Evolutionary conservation across 495 filamentous ascomycete genomes (phyloP).

Genomic region (Talaromyces liani): DNA sequence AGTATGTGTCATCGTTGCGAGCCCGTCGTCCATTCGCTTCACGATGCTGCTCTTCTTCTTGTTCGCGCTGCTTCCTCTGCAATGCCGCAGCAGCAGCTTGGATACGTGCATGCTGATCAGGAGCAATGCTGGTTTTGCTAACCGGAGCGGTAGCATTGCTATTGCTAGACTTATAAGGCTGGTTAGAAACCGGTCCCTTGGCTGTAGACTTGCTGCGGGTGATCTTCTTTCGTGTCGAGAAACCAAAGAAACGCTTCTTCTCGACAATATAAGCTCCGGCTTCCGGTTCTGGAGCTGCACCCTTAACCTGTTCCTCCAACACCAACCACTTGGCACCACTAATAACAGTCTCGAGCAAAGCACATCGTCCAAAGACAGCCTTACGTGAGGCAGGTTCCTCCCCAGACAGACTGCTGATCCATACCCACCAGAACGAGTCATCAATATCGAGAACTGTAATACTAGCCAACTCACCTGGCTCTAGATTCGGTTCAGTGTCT

Average conservation of each 20-base stretch:
- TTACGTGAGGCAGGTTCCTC: constrained; percentile 83
- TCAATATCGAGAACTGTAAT: constrained; percentile 82
- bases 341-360: constrained; percentile 82
- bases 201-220: constrained; percentile 60
- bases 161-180: constrained; percentile 41
- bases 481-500: constrained; percentile 57
- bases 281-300: constrained; percentile 78
- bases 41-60: constrained; percentile 30
- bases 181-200: constrained; percentile 43
- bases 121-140: constrained; percentile 83
- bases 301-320: constrained; percentile 93
- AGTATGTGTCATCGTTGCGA: constrained; percentile 36
- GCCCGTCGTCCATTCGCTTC: constrained; percentile 24
- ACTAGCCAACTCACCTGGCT: constrained; percentile 90
- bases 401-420: constrained; percentile 91
- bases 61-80: constrained; percentile 59
- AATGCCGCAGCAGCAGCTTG: constrained; percentile 81
- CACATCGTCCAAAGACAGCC: constrained; percentile 88
- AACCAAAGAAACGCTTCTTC: constrained; percentile 87
- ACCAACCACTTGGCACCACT: constrained; percentile 80
- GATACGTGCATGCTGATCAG: constrained; percentile 87
- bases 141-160: constrained; percentile 38
- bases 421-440: constrained; percentile 99
- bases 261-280: constrained; percentile 83
- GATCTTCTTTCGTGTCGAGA: constrained; percentile 62